Base-by-base conservation (phyloP, 495 filamentous ascomycete species). In the Talaromyces liani region DNA sequence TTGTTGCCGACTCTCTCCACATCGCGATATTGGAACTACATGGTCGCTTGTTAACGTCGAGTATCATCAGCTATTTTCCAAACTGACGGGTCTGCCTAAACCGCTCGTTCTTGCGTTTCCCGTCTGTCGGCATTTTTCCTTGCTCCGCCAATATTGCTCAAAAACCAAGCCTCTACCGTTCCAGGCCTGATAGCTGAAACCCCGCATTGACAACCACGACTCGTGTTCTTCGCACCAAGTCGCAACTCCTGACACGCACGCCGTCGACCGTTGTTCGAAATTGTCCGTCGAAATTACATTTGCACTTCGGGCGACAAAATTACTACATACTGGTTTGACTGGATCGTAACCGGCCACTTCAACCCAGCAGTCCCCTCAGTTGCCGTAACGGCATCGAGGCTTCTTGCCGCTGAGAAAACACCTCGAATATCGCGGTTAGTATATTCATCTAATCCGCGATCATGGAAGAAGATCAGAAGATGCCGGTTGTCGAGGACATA, bases 401-500 rank as follows among this genome's bases (percentile, higher is more conserved):
- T 14, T 27, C 9, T 56, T 56, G 45, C 45, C 53, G 53, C 53
- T 14, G 53, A 56, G 53, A 56, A n/a, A 51, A 27, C 10, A 31
- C 24, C 53, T 56, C 22, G 53, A 22, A 25, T 29, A 24, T 36
- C 14, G 14, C 27, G 24, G 24, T 4, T 29, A 33, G 1, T 9
- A 6, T 16, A 20, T 33, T 36, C 27, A 2, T 36, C 12, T 29
- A 3, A 58, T 18, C 29, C 10, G 6, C 53, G 27, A 34, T 25
- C 14, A 62, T 62, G 60, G 60, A 51, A 14, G 25, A 49, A 6
- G n/a, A 62, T 20, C 41, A 62, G 29, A 62, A 62, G 29, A 34
- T 41, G 16, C 60, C 60, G 29, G 45, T 54, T 16, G 60, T 62
- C 3, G 60, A 62, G 60, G 60, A 62, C 29, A 27, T 62, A 6